Evolutionary conservation across 1,139 yeast genomes (phyloP), one percentile per base, ranked within the genome.

Genomic region (Saccharomyces hybrid): DNA sequence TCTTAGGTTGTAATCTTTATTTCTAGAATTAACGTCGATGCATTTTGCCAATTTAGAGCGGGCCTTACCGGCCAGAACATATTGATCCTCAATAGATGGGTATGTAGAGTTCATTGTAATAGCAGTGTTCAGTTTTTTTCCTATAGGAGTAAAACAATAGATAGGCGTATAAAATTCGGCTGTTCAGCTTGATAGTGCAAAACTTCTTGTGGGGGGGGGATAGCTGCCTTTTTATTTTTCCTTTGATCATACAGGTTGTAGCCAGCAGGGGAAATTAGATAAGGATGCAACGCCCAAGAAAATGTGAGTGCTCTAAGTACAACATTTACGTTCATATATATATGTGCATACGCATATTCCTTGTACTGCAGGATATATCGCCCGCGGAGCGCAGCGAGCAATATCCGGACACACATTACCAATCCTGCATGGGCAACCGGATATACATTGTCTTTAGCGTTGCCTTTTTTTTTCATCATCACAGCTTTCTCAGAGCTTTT

Each of bases 1-100:
- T n/a, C 69, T 51, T 26, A 65, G 52, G 29, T 64, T 58, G 42
- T 58, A 58, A 46, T 65, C 69, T 48, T 55, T 55, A 47, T 54
- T 54, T n/a, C 50, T 57, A 1, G 55, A 31, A 26, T 54, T 52
- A 6, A 16, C 48, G n/a, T 14, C 25, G 2, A 65, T 65, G 46
- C 64, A 63, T 13, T 49, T 46, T 49, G 61, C 46, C 19, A 63
- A 59, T 49, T 63, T 63, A 14, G 57, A 53, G 19, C 62, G 57
- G 8, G 62, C 66, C 51, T 53, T 59, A 34, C 60, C 49, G 46
- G 66, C 65, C 49, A 63, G 55, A 27, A 59, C 38, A 46, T 59
- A 62, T 49, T 59, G 63, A 31, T 62, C 62, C 11, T 62, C 58
- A 27, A 57, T 48, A 16, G 57, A 49, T 16, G 55, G 47, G n/a